Evolutionary conservation across 2,329 filamentous ascomycete species (phyloP).

Genomic region (Stagonosporopsis tanaceti): DNA sequence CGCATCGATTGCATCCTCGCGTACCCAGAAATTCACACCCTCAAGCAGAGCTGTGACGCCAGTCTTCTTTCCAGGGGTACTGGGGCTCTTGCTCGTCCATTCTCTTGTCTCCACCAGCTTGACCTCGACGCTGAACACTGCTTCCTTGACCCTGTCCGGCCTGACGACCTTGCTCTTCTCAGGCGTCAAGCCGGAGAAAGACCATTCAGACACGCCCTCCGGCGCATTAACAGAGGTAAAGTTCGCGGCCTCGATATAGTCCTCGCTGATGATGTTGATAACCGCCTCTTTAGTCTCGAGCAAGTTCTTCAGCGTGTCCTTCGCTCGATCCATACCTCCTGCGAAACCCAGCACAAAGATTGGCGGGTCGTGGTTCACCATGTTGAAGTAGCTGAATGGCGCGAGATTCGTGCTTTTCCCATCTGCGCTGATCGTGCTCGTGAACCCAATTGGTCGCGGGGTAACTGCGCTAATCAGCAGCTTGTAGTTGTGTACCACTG

Average conservation of each 20-base stretch:
- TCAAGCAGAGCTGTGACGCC: constrained; percentile 80
- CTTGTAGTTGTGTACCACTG: constrained; percentile 83
- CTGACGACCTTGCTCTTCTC: constrained; percentile 71
- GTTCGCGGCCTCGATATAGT: constrained; percentile 88
- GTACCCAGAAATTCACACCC: constrained; percentile 85
- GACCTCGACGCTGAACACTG: constrained; percentile 82
- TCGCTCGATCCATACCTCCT: constrained; percentile 66
- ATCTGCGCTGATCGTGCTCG: constrained; percentile 67
- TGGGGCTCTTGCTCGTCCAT: constrained; percentile 71
- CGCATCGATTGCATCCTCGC: constrained; percentile 86
- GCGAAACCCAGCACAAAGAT: constrained; percentile 74
- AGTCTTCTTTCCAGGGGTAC: constrained; percentile 75
- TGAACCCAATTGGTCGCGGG: constrained; percentile 79
- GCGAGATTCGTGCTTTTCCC: constrained; percentile 77
- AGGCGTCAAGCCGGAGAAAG: constrained; percentile 76
- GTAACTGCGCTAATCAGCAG: constrained; percentile 84
- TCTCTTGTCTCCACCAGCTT: constrained; percentile 77
- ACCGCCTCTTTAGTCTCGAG: constrained; percentile 73
- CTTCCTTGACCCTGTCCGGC: constrained; percentile 78
- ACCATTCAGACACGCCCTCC: constrained; percentile 80
- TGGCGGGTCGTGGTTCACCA: constrained; percentile 86
- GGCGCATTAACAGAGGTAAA: constrained; percentile 80
- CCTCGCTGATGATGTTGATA: constrained; percentile 87
- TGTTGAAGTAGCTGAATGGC: constrained; percentile 85
- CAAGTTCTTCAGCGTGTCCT: constrained; percentile 82